These are phyloP conservation scores for Capronia coronata DNA, from an alignment of 2,329 filamentous ascomycete species.

Conservation along the genomic window DNA sequence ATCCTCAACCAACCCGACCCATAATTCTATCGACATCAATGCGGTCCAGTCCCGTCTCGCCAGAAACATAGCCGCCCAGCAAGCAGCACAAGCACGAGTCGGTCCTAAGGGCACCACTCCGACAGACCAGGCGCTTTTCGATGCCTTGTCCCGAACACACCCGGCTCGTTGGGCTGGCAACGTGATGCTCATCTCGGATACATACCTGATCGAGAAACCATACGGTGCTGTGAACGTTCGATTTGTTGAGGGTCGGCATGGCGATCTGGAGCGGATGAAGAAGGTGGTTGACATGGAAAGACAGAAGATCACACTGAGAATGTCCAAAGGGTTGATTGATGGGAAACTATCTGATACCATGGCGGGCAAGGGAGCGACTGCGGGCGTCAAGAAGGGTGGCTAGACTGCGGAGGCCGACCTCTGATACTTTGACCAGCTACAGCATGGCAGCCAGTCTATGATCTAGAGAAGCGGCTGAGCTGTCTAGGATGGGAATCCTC, in stretches of 20 bases:
- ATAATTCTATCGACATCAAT: constrained; percentile 48
- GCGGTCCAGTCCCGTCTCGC: constrained; percentile 51
- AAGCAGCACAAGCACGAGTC: constrained; percentile 52
- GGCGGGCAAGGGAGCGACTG: constrained; percentile 5
- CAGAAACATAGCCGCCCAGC: constrained; percentile 49
- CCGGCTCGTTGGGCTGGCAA: constrained; percentile 55
- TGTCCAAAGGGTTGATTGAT: constrained; percentile 20
- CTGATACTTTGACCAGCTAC: neutral
- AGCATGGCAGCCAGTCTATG: neutral
- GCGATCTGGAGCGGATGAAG: constrained; percentile 40
- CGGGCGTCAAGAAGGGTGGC: constrained; percentile 22
- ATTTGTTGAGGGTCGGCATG: constrained; percentile 36
- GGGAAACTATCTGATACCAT: constrained; percentile 19
- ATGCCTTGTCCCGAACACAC: constrained; percentile 55
- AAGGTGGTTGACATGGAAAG: constrained; percentile 48
- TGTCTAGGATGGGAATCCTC: no score
- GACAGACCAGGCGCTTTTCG: constrained; percentile 59
- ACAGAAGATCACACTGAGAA: constrained; percentile 36
- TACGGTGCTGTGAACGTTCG: constrained; percentile 53
- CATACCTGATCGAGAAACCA: constrained; percentile 53
- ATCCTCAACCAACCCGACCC: constrained; percentile 41
- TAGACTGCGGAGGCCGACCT: neutral
- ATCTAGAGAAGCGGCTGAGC: neutral
- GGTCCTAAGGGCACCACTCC: constrained; percentile 53
- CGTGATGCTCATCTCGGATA: constrained; percentile 55